Base-by-base conservation (phyloP, 2,329 filamentous ascomycete species). In the Claviceps sp. region DNA sequence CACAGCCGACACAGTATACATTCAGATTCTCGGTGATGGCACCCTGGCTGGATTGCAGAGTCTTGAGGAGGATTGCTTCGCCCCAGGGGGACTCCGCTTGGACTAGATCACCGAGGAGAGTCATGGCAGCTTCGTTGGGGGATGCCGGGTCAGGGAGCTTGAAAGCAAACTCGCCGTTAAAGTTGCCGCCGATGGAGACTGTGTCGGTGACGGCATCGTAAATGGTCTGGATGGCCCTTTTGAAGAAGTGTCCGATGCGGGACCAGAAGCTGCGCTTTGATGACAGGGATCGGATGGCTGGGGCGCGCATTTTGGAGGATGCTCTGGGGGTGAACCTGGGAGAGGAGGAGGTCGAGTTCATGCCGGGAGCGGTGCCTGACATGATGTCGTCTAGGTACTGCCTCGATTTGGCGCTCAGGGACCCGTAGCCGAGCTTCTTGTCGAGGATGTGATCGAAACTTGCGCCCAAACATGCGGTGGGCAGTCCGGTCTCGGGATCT, bases 91-190 rank as follows among this genome's bases (percentile, higher is more conserved):
- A 50, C 37, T 49, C 2, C 5, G 16, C n/a, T 26, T 40, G 40
- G 2, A 9, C 30, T 7, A 24, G 3, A n/a, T 9, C 18, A 22
- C 34, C 41, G 2, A 37, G 16, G 4, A 51, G 45, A 16, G n/a
- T 40, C 30, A 51, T 54, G 24, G 41, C 46, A 34, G 42, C 37
- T 2, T n/a, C 18, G 9, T 50, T 24, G 2, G 41, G 13, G 3
- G 37, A 18, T 2, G 5, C 5, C 13, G 55, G 55, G 30, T 63
- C 51, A 1, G 60, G 60, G 9, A 62, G 49, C 30, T 57, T 52
- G 47, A 57, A 61, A 1, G 54, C 37, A 20, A 62, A 34, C 5
- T 57, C 54, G 8, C 49, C 37, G 40, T 58, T 55, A 20, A 58
- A 43, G 47, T 46, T 50, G 7, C 51, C 56, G 2, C 43, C 47